Conservation (phyloP, 768 basidiomycete genomes). For the Psilocybe sp. region DNA sequence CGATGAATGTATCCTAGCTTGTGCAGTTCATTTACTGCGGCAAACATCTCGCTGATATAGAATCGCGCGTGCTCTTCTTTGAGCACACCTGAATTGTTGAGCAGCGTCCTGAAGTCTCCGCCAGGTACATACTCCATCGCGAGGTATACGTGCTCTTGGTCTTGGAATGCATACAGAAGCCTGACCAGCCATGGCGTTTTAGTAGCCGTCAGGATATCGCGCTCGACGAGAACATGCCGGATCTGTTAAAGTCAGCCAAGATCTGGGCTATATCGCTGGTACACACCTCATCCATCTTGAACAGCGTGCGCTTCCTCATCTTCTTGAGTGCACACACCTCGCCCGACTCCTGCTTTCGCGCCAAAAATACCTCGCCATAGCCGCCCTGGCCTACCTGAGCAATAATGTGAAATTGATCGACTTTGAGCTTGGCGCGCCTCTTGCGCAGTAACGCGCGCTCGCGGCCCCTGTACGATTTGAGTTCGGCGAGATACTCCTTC, state of each 20-base stretch:
- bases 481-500: constrained; percentile 69
- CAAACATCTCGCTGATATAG: constrained; percentile 99
- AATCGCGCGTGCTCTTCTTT: constrained; percentile 97
- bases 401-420: constrained; percentile 97
- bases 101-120: constrained; percentile 94
- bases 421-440: constrained; percentile 86
- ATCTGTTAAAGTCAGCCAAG: constrained; percentile 46
- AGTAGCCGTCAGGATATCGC: constrained; percentile 95
- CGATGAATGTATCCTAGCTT: constrained; percentile 98
- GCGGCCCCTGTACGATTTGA: constrained; percentile 89
- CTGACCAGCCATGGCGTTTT: constrained; percentile 97
- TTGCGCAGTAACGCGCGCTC: constrained; percentile 92
- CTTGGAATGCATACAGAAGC: constrained; percentile 96
- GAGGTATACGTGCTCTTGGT: constrained; percentile 85
- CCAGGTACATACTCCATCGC: constrained; percentile 99
- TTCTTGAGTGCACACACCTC: constrained; percentile 98
- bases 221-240: constrained; percentile 96
- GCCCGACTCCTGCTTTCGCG: constrained; percentile 91
- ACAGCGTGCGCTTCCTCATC: constrained; percentile 91
- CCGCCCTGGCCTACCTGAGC: constrained; percentile 99
- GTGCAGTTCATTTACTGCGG: constrained; percentile 89
- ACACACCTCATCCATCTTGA: constrained; percentile 96
- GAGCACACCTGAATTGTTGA: constrained; percentile 96
- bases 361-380: constrained; percentile 96
- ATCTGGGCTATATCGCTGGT: neutral